Conservation (phyloP, 441 rosid genomes). For the Biscutella laevigata region DNA sequence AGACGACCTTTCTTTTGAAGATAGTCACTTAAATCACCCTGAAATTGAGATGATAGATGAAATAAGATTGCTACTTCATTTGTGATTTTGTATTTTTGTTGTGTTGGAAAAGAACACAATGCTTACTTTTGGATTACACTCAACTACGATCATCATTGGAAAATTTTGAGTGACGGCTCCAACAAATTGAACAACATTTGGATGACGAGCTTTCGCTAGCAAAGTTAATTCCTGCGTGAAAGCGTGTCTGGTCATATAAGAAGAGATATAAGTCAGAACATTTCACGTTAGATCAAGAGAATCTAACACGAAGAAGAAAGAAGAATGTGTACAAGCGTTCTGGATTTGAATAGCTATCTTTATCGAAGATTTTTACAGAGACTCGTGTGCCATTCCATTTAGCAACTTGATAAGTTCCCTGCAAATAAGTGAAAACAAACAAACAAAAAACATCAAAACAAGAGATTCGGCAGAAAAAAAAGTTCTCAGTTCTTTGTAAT, state of each 20-base stretch:
- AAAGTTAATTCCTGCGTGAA: constrained; percentile 74
- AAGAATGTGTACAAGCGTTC: constrained; percentile 57
- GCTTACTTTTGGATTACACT: constrained; percentile 57
- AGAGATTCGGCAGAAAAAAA: not conserved
- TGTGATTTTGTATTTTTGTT: no score
- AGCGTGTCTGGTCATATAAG: constrained; percentile 46
- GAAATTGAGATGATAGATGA: constrained; percentile 13
- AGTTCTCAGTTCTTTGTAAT: no score
- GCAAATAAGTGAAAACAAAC: not conserved
- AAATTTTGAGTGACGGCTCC: constrained; percentile 96
- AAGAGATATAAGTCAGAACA: not conserved
- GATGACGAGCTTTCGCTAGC: constrained; percentile 83
- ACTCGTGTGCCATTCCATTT: constrained; percentile 97
- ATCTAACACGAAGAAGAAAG: not conserved
- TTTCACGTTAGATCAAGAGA: not conserved
- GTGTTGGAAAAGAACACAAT: not conserved
- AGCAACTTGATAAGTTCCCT: constrained; percentile 91
- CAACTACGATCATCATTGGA: constrained; percentile 91
- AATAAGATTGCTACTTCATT: no score
- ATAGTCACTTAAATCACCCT: constrained; percentile 82
- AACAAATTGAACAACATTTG: constrained; percentile 89
- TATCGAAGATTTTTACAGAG: constrained; percentile 78
- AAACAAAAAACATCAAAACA: not conserved
- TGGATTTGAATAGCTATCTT: constrained; percentile 57
- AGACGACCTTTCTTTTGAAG: constrained; percentile 89